These are phyloP conservation scores for Grigorovia yakushimaensis DNA, from an alignment of 805 yeast species.

Conservation along the genomic window DNA sequence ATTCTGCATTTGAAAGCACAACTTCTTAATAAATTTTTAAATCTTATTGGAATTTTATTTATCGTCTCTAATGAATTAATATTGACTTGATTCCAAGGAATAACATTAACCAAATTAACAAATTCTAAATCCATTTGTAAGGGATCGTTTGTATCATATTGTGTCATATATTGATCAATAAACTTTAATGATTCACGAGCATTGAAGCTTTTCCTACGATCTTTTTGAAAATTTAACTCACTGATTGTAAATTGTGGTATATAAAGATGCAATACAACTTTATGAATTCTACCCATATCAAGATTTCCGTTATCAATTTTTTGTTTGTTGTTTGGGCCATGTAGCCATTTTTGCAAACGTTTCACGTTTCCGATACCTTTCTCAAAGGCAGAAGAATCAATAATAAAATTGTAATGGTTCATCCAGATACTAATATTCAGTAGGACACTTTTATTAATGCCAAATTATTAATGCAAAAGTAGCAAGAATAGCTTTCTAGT, in stretches of 20 bases:
- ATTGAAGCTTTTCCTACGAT: conserved; percentile 48
- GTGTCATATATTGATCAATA: conserved; percentile 35
- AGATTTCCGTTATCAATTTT: conserved; percentile 6
- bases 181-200: conserved; percentile 57
- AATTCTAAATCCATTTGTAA: conserved; percentile 36
- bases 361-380: conserved; percentile 61
- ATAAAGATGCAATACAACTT: conserved; percentile 36
- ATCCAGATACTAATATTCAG: neutral
- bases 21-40: conserved; percentile 46
- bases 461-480: too few relatives aligned
- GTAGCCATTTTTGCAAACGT: conserved; percentile 39
- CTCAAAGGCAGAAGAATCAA: conserved; percentile 60
- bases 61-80: conserved; percentile 7
- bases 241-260: conserved; percentile 42
- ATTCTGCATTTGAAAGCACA: conserved; percentile 45
- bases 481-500: too few relatives aligned
- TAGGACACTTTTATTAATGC: too few relatives aligned
- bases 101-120: conserved; percentile 31
- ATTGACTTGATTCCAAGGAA: conserved; percentile 19
- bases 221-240: conserved; percentile 49
- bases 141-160: conserved; percentile 5
- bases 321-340: neutral
- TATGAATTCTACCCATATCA: conserved; percentile 11
- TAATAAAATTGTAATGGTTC: conserved; percentile 33
- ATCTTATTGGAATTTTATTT: conserved; percentile 39